These are phyloP conservation scores for Penicillium riverlandense DNA, from an alignment of 495 filamentous ascomycete genomes.

Conservation along the genomic window DNA sequence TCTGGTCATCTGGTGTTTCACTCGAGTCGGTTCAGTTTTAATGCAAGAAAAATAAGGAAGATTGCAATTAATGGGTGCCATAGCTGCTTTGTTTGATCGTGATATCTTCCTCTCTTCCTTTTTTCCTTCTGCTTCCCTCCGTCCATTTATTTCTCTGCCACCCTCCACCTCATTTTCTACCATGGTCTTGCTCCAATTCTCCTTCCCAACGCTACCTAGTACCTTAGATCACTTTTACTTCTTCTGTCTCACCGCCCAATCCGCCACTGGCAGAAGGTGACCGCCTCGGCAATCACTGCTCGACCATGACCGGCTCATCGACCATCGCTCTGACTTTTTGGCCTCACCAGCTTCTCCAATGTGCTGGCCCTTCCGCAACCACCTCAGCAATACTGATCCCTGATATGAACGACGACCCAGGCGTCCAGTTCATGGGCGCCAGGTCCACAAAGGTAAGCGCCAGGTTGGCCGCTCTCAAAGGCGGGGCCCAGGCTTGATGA, in stretches of 20 bases:
- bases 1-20: conserved; percentile 16
- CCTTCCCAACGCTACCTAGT: too few relatives aligned
- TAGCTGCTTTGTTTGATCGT: too few relatives aligned
- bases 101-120: background rate
- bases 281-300: conserved; percentile 9
- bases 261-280: background rate
- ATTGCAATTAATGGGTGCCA: too few relatives aligned
- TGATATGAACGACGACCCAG: conserved; percentile 33
- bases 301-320: conserved; percentile 8
- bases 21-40: conserved; percentile 12
- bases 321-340: background rate
- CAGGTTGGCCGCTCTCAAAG: background rate
- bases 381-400: background rate
- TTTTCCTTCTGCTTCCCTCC: background rate
- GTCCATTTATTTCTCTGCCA: background rate
- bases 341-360: background rate
- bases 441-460: conserved; percentile 30
- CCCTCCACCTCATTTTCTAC: too few relatives aligned
- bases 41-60: conserved; percentile 1
- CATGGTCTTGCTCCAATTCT: too few relatives aligned
- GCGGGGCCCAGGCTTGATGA: conserved; percentile 11
- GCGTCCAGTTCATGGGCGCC: conserved; percentile 32
- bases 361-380: too few relatives aligned
- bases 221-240: background rate
- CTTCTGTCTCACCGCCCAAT: background rate